Evolutionary conservation across 306 rosid genomes (phyloP).

Genomic region (Prunus armeniaca): DNA sequence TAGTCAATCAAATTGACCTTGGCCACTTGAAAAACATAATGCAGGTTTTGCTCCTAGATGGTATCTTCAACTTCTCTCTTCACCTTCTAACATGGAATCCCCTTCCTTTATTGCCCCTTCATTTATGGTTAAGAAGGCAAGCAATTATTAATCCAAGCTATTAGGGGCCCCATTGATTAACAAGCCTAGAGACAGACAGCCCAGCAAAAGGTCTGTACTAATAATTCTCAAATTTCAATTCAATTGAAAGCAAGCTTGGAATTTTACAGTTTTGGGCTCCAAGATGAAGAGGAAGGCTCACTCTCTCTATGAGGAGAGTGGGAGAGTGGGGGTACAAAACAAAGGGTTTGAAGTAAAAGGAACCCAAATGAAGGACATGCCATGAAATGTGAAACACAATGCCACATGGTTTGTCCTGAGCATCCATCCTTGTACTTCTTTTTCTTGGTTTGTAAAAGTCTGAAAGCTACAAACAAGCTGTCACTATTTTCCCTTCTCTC

Average conservation of each 20-base stretch:
- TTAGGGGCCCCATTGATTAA: background rate
- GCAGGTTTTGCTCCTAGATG: background rate
- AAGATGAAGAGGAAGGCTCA: background rate
- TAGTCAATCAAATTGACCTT: background rate
- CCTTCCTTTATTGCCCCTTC: background rate
- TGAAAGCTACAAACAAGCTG: constrained; percentile 82
- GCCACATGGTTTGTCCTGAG: constrained; percentile 77
- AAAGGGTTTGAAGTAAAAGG: constrained; percentile 7
- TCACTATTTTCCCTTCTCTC: constrained; percentile 47
- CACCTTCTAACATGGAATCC: background rate
- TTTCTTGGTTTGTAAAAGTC: constrained; percentile 51
- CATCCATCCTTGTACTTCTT: constrained; percentile 66
- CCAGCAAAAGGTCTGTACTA: constrained; percentile 20
- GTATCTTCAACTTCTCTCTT: background rate
- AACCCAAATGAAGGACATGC: constrained; percentile 58
- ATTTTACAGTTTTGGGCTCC: background rate
- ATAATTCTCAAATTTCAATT: background rate
- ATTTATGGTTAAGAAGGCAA: background rate
- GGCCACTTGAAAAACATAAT: background rate
- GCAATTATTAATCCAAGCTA: constrained; percentile 11
- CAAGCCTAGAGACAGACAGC: constrained; percentile 17
- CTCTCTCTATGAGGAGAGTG: constrained; percentile 5
- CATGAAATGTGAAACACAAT: constrained; percentile 91
- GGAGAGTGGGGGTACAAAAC: constrained; percentile 26
- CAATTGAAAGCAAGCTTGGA: background rate